Evolutionary conservation across 306 rosid species (phyloP).

Genomic region (Ormosia emarginata): DNA sequence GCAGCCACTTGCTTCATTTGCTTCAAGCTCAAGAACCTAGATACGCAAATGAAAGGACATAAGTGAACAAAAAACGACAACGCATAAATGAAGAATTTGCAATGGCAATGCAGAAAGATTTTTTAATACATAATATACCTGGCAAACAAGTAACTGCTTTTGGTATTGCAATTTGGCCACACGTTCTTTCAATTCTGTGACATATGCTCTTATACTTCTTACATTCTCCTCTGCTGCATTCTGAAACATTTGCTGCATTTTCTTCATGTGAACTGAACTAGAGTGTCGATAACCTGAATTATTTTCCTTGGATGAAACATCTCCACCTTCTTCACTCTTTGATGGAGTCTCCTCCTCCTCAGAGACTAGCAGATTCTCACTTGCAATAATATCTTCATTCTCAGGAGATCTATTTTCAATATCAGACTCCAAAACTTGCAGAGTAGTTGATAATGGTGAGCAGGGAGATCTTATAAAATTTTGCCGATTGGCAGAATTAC

Average conservation of each 20-base stretch:
- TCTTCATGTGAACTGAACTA: slow-evolving; percentile 98
- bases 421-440: slow-evolving; percentile 66
- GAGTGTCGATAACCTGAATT: slow-evolving; percentile 67
- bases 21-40: slow-evolving; percentile 96
- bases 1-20: slow-evolving; percentile 90
- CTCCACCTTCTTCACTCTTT: slow-evolving; percentile 90
- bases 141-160: slow-evolving; percentile 97
- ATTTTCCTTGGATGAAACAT: slow-evolving; percentile 79
- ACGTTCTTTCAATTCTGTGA: slow-evolving; percentile 96
- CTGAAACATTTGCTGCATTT: slow-evolving; percentile 99
- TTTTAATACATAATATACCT: slow-evolving; percentile 42
- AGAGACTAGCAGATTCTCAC: slow-evolving; percentile 54
- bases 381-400: slow-evolving; percentile 48
- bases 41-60: background rate
- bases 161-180: slow-evolving; percentile 98
- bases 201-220: slow-evolving; percentile 93
- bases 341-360: slow-evolving; percentile 88
- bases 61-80: background rate
- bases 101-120: background rate
- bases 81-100: background rate
- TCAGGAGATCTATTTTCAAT: slow-evolving; percentile 79
- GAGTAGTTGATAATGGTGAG: slow-evolving; percentile 80
- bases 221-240: slow-evolving; percentile 99
- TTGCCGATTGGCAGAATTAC: slow-evolving; percentile 57
- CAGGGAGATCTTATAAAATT: slow-evolving; percentile 88